phyloP scores from a whole-genome alignment of 2,329 filamentous ascomycete species.

The Fusarium scirpi region DNA sequence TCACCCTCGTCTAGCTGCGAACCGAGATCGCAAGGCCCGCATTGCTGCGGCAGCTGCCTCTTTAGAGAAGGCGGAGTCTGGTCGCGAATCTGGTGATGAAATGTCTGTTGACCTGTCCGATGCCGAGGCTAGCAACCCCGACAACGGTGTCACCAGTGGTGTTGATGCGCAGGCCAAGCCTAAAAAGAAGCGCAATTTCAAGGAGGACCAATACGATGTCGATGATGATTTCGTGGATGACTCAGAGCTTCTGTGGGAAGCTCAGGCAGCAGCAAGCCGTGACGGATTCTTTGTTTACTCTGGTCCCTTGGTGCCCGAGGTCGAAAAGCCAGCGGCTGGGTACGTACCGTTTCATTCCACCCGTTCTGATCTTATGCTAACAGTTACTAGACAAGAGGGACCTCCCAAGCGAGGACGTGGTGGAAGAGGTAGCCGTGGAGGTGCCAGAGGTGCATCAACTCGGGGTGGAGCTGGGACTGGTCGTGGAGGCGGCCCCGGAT shows the following conservation, averaged over 20 bases:
- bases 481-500: conserved; percentile 72
- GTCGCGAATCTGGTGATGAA: conserved; percentile 79
- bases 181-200: conserved; percentile 84
- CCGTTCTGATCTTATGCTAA: conserved; percentile 50
- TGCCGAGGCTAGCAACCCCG: conserved; percentile 85
- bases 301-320: conserved; percentile 88
- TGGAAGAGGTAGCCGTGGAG: conserved; percentile 62
- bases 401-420: conserved; percentile 76
- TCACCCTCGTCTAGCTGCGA: conserved; percentile 89
- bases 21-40: conserved; percentile 86
- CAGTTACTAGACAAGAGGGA: conserved; percentile 72
- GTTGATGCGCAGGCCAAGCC: conserved; percentile 72
- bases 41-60: conserved; percentile 91
- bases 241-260: conserved; percentile 94
- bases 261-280: conserved; percentile 91
- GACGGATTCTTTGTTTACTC: conserved; percentile 99
- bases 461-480: conserved; percentile 61
- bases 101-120: conserved; percentile 84
- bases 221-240: conserved; percentile 91
- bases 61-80: conserved; percentile 79
- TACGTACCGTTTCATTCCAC: conserved; percentile 53
- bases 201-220: conserved; percentile 86
- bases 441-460: conserved; percentile 72
- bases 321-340: conserved; percentile 75
- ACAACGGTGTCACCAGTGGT: conserved; percentile 76